Percentiles rank a stretch among this genome's conserved stretches.
Evolutionary conservation across 1,139 yeast species (phyloP).

Genomic region (Meyerozyma athensensis): DNA sequence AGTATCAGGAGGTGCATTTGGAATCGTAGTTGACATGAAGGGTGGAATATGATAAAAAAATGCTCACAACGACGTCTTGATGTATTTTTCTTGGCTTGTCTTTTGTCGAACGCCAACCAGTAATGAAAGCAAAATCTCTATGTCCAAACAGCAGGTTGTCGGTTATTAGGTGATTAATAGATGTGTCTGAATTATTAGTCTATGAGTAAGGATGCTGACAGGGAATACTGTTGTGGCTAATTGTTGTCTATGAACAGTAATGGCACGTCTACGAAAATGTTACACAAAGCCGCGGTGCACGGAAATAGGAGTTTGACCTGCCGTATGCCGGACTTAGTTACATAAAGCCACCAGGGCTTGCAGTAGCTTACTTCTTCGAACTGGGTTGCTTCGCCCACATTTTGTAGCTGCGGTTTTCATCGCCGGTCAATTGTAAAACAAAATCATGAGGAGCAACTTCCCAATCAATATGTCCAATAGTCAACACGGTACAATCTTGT

Average conservation of each 20-base stretch:
- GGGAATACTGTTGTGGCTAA: not conserved
- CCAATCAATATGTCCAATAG: constrained; percentile 69
- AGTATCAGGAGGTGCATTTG: constrained; percentile 46
- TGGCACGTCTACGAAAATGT: not conserved
- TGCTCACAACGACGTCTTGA: too few relatives aligned
- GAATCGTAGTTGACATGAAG: constrained; percentile 26
- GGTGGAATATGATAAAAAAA: not conserved
- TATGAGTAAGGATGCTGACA: not conserved
- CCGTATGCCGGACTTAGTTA: not conserved
- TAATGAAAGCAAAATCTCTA: too few relatives aligned
- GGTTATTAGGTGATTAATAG: not conserved
- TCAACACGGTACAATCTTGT: constrained; percentile 59
- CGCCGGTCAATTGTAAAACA: constrained; percentile 31
- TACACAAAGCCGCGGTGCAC: not conserved
- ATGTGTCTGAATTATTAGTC: not conserved
- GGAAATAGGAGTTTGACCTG: not conserved
- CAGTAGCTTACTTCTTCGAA: too few relatives aligned
- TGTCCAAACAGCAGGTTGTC: too few relatives aligned
- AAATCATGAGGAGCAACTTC: constrained; percentile 36
- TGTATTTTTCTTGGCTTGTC: too few relatives aligned
- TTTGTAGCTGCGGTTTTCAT: constrained; percentile 22
- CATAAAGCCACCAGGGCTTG: too few relatives aligned
- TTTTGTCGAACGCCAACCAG: too few relatives aligned
- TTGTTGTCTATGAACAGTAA: constrained; percentile 1
- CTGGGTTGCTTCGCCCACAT: constrained; percentile 7